Evolutionary conservation across 2,329 filamentous ascomycete genomes (phyloP), one percentile per base, ranked within the genome.

Genomic region (Hypoxylon sp.): DNA sequence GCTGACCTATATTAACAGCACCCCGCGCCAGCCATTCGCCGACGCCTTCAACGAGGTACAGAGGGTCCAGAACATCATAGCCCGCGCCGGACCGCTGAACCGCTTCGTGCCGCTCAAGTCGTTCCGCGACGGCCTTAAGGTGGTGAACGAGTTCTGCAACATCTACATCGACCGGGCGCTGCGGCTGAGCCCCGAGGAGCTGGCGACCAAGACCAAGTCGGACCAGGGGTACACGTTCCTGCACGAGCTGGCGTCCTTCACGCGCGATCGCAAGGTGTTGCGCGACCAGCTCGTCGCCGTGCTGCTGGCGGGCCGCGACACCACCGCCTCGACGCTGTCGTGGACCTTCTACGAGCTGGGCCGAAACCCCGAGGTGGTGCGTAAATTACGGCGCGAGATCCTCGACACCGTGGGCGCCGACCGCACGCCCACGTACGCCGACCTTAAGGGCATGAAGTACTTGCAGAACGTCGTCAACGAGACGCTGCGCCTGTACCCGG

Each of bases 211-310:
- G 78, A 86, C 85, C 58, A 93, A 91, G 73, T 87, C 87, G 7
- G 90, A 91, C 73, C 80, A 85, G 65, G 85, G 84, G 48, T 94
- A 95, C 77, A 96, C 91, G 1, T 97, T 97, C 79, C 85, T 97
- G 19, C 91, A 97, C 77, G 91, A 92, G 28, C 85, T 97, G 2
- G 92, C 93, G 46, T 84, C 85, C 39, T 94, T 92, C 79, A 97
- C 93, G 0, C 87, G 91, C 32, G 86, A 90, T 73, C 82, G 82
- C 58, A 85, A 83, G 56, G 85, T 93, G 3, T 84, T 97, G 13
- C 91, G 93, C 32, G 93, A 97, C 77, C 93, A 97, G 77, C 82
- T 97, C 49, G 85, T 95, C 49, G 87, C 88, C 8, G 84, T 94
- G 10, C 83, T 94, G 1, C 82, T 93, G 11, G 91, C 90, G 3